Base-by-base conservation (phyloP, 805 yeast species). In the Teunomyces funiuensis region DNA sequence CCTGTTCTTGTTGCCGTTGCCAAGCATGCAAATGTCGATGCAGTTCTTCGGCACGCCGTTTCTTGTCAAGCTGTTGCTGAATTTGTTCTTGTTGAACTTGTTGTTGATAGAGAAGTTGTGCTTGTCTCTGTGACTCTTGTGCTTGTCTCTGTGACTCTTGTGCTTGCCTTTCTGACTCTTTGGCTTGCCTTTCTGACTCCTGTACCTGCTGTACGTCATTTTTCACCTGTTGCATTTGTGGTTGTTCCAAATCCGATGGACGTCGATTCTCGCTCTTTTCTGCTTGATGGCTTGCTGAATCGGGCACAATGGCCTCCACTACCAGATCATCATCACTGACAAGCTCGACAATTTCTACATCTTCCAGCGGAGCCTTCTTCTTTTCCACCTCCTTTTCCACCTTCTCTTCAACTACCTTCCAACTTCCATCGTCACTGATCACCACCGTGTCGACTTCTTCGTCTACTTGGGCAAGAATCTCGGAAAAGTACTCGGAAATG, bases 401-500 rank as follows among this genome's bases (percentile, higher is more conserved):
- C 14, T 29, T 25, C 36, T 47, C 58, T 8, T 40, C 44, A 2
- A 54, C 51, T 1, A 67, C 72, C 2, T 56, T 62, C 96, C 97
- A 91, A 0, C 75, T 51, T 0, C 97, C 98, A 53, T 87, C 86
- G 1, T 77, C 67, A 10, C 77, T 73, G 13, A 93, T 68, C 39
- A 77, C 81, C 11, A 91, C 84, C 16, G 75, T 74, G 28, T 85
- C 91, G 2, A 76, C 79, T 9, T 79, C 79, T 2, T 70, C 76
- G 2, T 62, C 57, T 0, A 89, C 80, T 2, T 58, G 54, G 1
- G 70, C 56, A 15, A 91, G 54, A 37, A 91, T 79, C 10, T 83
- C 85, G 30, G 60, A 55, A 37, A 87, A 77, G 56, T 80, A 91
- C 46, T 87, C 96, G 49, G 87, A 88, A 0, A 89, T 67, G 0